These are phyloP conservation scores for Rhazya stricta DNA, from an alignment of 257 asterid species.

Conservation along the genomic window DNA sequence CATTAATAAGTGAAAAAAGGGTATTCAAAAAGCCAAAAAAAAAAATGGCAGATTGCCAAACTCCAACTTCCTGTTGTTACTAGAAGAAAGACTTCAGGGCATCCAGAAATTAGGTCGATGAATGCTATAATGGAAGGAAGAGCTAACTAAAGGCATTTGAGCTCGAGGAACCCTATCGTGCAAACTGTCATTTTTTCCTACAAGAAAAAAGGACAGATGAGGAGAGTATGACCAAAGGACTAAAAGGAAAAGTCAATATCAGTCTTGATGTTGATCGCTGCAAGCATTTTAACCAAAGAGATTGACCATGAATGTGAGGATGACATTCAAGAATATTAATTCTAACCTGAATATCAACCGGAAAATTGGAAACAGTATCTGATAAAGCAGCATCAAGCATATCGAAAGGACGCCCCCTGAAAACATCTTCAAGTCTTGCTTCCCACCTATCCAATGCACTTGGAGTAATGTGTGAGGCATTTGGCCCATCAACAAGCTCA, in stretches of 20 bases:
- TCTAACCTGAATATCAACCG: conserved; percentile 90
- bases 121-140: not conserved
- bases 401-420: conserved; percentile 83
- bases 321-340: not conserved
- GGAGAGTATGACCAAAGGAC: not conserved
- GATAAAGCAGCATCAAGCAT: conserved; percentile 99
- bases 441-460: conserved; percentile 93
- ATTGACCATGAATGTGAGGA: not conserved
- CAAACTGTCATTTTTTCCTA: not conserved
- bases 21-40: not conserved
- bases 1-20: not conserved
- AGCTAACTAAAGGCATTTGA: not conserved
- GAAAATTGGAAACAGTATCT: conserved; percentile 67
- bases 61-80: not conserved
- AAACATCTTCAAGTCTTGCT: conserved; percentile 76
- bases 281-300: not conserved
- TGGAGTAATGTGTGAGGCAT: conserved; percentile 95
- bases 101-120: not conserved
- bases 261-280: not conserved
- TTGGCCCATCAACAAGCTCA: conserved; percentile 98
- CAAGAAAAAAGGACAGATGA: not conserved
- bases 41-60: not conserved
- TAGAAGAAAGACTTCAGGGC: not conserved
- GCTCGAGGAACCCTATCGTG: not conserved
- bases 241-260: not conserved